Base-by-base conservation (phyloP, 805 yeast species). In the Starmerella etchellsii region DNA sequence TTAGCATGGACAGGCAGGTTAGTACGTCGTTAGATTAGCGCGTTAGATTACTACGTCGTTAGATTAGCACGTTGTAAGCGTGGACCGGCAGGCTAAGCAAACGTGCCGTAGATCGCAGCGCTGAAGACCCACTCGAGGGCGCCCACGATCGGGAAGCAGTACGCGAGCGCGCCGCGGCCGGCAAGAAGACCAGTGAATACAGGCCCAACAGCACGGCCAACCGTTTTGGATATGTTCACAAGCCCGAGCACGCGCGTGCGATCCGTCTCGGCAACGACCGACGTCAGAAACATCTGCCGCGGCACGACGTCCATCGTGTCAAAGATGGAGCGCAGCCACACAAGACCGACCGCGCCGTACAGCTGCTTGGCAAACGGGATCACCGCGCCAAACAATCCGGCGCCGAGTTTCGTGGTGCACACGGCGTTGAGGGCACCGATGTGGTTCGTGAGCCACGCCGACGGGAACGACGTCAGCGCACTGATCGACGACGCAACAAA, bases 281-380 rank as follows among this genome's bases (percentile, higher is more conserved):
- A 68, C 0, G 93, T 76, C 37, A 85, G 60, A 31, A 85, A 65
- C 8, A 84, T 73, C 60, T 84, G 95, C 38, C 96, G 71, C 6
- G 95, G 95, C 2, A 84, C 91, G 23, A 84, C 94, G 56, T 85
- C 96, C 87, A 85, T 83, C 1, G 87, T 74, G 2, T 77, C 67
- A 0, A 83, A 73, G 2, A 77, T 62, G 44, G 75, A 76, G 48
- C 81, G 74, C 21, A 71, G 55, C 18, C 77, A 49, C 26, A 80
- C 63, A 5, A 74, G 58, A 0, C 62, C 40, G 22, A 80, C 66
- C 0, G 88, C 80, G 0, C 56, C 44, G n/a, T 63, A 46, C 29
- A 53, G 53, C 19, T 46, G 43, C 15, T 68, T 64, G 7, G 68
- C 60, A 3, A 70, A 47, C 4, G 83, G 81, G 10, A 75, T 64